Evolutionary conservation across 495 filamentous ascomycete species (phyloP).

Genomic region (Podospora sp.): DNA sequence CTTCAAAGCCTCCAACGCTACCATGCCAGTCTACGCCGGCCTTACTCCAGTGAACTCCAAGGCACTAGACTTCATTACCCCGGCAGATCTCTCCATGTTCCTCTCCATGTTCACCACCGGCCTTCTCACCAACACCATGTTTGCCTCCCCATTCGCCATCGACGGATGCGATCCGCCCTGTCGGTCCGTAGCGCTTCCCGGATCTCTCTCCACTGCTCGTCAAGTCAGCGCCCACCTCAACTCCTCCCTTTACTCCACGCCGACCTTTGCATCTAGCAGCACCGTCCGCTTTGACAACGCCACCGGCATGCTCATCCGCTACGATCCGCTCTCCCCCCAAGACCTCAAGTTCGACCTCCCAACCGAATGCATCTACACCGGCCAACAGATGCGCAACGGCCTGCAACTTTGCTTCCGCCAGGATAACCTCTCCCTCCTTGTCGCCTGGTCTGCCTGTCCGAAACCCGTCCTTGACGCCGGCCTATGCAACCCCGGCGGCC

Average conservation of each 20-base stretch:
- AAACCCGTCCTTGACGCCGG: slow-evolving; percentile 3
- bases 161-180: slow-evolving; percentile 11
- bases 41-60: slow-evolving; percentile 1
- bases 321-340: background rate
- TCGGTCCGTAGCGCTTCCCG: slow-evolving; percentile 18
- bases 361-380: slow-evolving; percentile 21
- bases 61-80: background rate
- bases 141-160: slow-evolving; percentile 12
- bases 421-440: slow-evolving; percentile 8
- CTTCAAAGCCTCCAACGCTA: slow-evolving; percentile 11
- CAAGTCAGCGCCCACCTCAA: slow-evolving; percentile 20
- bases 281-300: slow-evolving; percentile 22
- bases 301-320: slow-evolving; percentile 19
- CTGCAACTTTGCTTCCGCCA: slow-evolving; percentile 26
- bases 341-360: slow-evolving; percentile 5
- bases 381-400: slow-evolving; percentile 16
- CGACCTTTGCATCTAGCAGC: slow-evolving; percentile 9
- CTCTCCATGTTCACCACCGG: slow-evolving; percentile 11
- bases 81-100: slow-evolving; percentile 20
- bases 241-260: slow-evolving; percentile 16
- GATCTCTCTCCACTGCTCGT: slow-evolving; percentile 13
- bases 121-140: slow-evolving; percentile 20
- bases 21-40: slow-evolving; percentile 21
- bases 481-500: slow-evolving; percentile 8
- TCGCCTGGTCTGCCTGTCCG: slow-evolving; percentile 26